These are phyloP conservation scores for Phoma herbarum DNA, from an alignment of 2,329 filamentous ascomycete genomes.

Conservation along the genomic window DNA sequence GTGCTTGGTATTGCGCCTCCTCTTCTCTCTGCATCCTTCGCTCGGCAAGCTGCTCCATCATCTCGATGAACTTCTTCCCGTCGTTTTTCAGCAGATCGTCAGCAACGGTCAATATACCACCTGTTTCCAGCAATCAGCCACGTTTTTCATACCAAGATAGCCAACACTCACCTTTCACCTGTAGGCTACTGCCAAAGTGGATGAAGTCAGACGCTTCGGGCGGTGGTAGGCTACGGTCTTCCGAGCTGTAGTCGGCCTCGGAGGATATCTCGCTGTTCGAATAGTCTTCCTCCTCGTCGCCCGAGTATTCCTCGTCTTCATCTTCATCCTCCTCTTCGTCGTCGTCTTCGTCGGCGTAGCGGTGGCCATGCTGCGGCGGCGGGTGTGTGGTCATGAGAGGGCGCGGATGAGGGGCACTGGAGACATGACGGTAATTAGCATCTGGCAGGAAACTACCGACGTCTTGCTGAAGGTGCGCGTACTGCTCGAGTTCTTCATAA, in stretches of 20 bases:
- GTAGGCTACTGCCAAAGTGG: conserved; percentile 96
- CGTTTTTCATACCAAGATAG: background rate
- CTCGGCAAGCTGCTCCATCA: conserved; percentile 99
- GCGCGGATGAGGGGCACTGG: conserved; percentile 65
- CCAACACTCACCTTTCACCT: conserved; percentile 77
- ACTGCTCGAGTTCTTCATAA: conserved; percentile 97
- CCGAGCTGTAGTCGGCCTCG: conserved; percentile 73
- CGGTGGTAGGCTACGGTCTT: conserved; percentile 71
- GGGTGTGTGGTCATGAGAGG: conserved; percentile 70
- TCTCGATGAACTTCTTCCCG: conserved; percentile 99
- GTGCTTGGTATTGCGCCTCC: conserved; percentile 74
- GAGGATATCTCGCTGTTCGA: conserved; percentile 66
- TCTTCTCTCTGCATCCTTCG: conserved; percentile 96
- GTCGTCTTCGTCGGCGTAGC: conserved; percentile 60
- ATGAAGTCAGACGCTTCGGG: conserved; percentile 85
- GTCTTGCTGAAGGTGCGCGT: conserved; percentile 84
- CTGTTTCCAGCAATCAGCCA: conserved; percentile 57
- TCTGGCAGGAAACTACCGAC: conserved; percentile 74
- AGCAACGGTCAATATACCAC: conserved; percentile 97
- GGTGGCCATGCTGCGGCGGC: conserved; percentile 69
- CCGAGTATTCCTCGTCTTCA: conserved; percentile 61
- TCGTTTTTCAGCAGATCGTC: conserved; percentile 99
- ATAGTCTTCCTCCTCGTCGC: conserved; percentile 64
- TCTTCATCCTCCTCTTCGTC: conserved; percentile 64
- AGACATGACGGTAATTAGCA: conserved; percentile 66